These are phyloP conservation scores for Suillus alpinus DNA, from an alignment of 768 basidiomycete genomes.

Conservation along the genomic window DNA sequence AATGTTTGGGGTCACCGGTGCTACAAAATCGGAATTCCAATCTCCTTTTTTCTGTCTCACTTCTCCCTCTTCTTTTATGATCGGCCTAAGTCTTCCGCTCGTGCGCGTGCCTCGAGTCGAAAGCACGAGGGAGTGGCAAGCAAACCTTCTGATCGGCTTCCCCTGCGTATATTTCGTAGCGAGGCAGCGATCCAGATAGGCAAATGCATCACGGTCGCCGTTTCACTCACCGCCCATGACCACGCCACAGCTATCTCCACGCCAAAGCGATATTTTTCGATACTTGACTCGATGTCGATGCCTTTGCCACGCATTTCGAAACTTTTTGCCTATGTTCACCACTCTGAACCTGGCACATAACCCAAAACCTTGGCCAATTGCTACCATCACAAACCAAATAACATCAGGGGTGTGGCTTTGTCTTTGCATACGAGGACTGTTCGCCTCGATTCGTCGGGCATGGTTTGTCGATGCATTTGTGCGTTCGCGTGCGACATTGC, in stretches of 20 bases:
- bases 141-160: slow-evolving; percentile 7
- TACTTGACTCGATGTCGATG: background rate
- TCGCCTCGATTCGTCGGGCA: no score
- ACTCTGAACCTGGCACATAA: background rate
- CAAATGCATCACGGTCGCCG: slow-evolving; percentile 4
- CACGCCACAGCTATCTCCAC: background rate
- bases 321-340: no score
- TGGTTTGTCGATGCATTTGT: no score
- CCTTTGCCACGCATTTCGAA: background rate
- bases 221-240: slow-evolving; percentile 2
- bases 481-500: no score
- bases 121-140: slow-evolving; percentile 10
- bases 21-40: background rate
- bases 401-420: no score
- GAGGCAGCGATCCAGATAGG: slow-evolving; percentile 6
- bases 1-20: no score
- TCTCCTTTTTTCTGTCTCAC: background rate
- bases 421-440: no score
- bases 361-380: background rate
- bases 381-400: slow-evolving; percentile 1
- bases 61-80: background rate
- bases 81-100: background rate
- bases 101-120: slow-evolving; percentile 8
- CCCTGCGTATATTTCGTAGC: slow-evolving; percentile 4
- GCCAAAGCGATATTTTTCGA: background rate